Evolutionary conservation across 2,329 filamentous ascomycete species (phyloP), one percentile per base, ranked within the genome.

Genomic region (Trichoderma atroviride): DNA sequence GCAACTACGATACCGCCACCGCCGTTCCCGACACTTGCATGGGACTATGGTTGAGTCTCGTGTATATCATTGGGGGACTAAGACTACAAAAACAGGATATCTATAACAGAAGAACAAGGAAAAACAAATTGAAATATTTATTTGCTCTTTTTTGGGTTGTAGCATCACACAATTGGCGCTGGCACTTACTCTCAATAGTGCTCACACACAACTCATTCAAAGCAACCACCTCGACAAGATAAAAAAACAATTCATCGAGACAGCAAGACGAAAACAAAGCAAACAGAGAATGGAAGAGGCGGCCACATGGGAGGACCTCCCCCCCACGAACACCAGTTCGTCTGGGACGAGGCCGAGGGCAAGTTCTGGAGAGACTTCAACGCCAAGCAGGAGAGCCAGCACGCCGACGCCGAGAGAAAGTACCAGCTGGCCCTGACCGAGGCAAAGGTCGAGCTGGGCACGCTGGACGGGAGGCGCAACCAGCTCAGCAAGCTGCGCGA

Each of bases 301-400:
- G 33, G 74, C 73, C 58, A 71, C 73, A 56, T 79, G 76, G 77
- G 73, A 75, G 22, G 71, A 73, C 16, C 76, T 80, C 55, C 76
- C 78, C 61, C 66, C 37, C 75, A 79, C 5, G 78, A 79, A 70
- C 75, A 77, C 56, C 73, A 73, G 31, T 76, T 74, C 11, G 75
- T 79, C n/a, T 80, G 79, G 79, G 72, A 77, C 35, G 77, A 80
- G 66, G 78, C 78, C 19, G 79, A 80, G 59, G 70, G 72, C 55
- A 79, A 79, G 47, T 81, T 80, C 35, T 81, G 79, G 79, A 40
- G 70, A 47, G 71, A 72, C 16, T 78, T 78, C 43, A 73, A 75
- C 22, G 67, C 67, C 7, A 70, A 76, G 33, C 74, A 77, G 59
- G 72, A 75, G n/a, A 50, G 59, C 5, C 71, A 71, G 27, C 74